phyloP scores from a whole-genome alignment of 768 basidiomycete genomes.

The Lactarius evosmus region DNA sequence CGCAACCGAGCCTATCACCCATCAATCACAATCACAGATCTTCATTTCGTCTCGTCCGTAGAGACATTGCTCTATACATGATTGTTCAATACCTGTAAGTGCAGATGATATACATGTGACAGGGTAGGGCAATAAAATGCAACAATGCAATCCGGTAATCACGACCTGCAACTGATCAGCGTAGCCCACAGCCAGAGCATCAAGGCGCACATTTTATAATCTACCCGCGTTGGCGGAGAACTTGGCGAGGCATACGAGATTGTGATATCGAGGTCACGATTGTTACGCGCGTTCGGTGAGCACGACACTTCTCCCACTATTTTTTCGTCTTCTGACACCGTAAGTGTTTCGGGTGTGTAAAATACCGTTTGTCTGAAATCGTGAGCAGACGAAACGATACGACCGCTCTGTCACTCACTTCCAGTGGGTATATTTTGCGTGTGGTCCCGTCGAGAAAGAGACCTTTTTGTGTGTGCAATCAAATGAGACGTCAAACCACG shows the following conservation, averaged over 20 bases:
- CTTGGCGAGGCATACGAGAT: slow-evolving; percentile 55
- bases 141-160: slow-evolving; percentile 36
- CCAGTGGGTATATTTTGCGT: slow-evolving; percentile 95
- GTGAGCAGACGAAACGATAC: slow-evolving; percentile 6
- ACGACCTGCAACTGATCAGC: slow-evolving; percentile 76
- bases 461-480: slow-evolving; percentile 95
- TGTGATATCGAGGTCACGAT: slow-evolving; percentile 90
- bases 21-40: not conserved
- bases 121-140: not conserved
- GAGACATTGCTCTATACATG: not conserved
- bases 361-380: slow-evolving; percentile 86
- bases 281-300: slow-evolving; percentile 88
- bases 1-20: not conserved
- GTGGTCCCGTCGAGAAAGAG: slow-evolving; percentile 95
- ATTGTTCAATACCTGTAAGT: not conserved
- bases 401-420: slow-evolving; percentile 56
- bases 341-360: slow-evolving; percentile 82
- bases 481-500: slow-evolving; percentile 98
- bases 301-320: slow-evolving; percentile 73
- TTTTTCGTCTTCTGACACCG: slow-evolving; percentile 63
- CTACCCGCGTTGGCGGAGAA: slow-evolving; percentile 39
- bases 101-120: not conserved
- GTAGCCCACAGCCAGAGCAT: slow-evolving; percentile 39
- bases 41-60: too few relatives aligned
- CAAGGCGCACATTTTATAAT: slow-evolving; percentile 84